Evolutionary conservation across 75 land plant species (phyloP), one percentile per base, ranked within the genome.

Genomic region (Sequoiadendron giganteum): DNA sequence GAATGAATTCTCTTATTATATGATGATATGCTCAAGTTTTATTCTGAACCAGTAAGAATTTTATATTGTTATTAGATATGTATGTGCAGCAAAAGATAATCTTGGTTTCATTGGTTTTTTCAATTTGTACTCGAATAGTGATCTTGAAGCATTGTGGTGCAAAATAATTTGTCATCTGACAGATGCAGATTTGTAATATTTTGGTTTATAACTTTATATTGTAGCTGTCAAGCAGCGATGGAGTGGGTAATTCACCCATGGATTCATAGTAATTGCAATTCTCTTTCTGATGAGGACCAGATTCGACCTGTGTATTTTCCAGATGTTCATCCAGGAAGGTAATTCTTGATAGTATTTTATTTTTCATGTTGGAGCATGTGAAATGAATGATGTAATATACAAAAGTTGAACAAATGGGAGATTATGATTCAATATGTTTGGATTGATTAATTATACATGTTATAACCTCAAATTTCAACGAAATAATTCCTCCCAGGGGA

Each of bases 321-420:
- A 47, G 99, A 98, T 93, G 91, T 98, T 87, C 96, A 91, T 92
- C 99, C 99, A n/a, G 96, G 95, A 86, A 98, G 99, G 99, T 98
- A 86, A 85, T 86, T 84, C 52, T 68, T 65, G 10, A 47, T 10
- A 1, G 11, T 39, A 21, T 28, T 81, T 81, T 45, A 15, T 81
- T 81, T 81, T 28, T 81, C 5, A 38, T 81, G 6, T 1, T 19
- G 45, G 21, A 39, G 21, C 43, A 78, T 78, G 16, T 78, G 81
- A 21, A 79, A 21, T 21, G 43, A 79, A 21, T 40, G 82, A 39
- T 79, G 9, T 40, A 79, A 39, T 79, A 79, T 19, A 25, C 19
- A 15, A 76, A 76, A 76, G 38, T 49, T 65, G 70, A 65, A 65
- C 8, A 25, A 65, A 65, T 25, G 70, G 70, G 30, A 65, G 70